Base-by-base conservation (phyloP, 1,139 yeast genomes). In the Saccharomyces hybrid region DNA sequence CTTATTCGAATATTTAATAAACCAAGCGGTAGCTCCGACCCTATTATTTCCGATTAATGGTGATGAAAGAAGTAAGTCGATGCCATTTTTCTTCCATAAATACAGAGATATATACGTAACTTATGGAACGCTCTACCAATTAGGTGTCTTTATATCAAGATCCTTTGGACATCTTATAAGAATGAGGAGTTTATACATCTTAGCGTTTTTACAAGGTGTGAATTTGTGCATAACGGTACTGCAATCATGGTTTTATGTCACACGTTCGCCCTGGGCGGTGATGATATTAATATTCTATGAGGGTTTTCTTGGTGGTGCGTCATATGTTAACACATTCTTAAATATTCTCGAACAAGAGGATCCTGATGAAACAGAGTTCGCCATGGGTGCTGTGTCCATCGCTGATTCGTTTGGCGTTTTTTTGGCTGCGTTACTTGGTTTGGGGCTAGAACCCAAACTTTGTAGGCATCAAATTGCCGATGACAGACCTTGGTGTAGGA, bases 391-490 rank as follows among this genome's bases (percentile, higher is more conserved):
- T n/a, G 96, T 90, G 0, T 90, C 96, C 0, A 82, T 91, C 56
- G 88, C 96, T 59, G 98, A 93, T 67, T 85, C 96, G n/a, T 82
- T 87, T 25, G 98, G 98, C 0, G 82, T 91, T 31, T 87, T 89
- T 4, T 48, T 86, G 1, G 95, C 97, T 1, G 97, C 96, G 0
- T 65, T 83, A 13, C 68, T 88, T 4, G 90, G 89, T 47, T 75
- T 87, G 73, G 78, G 82, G 78, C 71, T 91, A 8, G 98, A 93
- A 62, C 82, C 85, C 6, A 64, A 72, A 2, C 74, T 93, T n/a
- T 91, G 97, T 65, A 66, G 73, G 5, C 80, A 78, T 62, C 98
- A 93, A 67, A 82, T 83, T 3, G 64, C 65, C 1, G 73, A 78
- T 55, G 89, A 87, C 0, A 72, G 88, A 57, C 82, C 80, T 25